Evolutionary conservation across 192 early-diverging fungal species (phyloP).

Genomic region (Gaertneriomyces semiglobifer): DNA sequence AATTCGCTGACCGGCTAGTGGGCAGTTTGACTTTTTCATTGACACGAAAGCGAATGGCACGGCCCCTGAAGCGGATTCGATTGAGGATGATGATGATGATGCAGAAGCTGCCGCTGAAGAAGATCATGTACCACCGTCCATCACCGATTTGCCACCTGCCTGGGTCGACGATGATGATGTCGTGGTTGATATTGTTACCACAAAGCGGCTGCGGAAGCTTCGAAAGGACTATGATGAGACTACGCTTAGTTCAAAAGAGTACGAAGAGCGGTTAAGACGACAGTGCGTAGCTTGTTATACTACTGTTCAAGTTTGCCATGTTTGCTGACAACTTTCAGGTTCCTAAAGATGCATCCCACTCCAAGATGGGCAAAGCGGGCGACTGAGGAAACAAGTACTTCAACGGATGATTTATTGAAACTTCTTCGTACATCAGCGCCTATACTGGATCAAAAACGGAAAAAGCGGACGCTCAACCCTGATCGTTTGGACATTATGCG

Average conservation of each 20-base stretch:
- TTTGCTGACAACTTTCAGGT: constrained; percentile 38
- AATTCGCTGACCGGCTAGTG: not conserved
- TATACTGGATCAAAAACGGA: constrained; percentile 28
- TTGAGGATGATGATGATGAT: not conserved
- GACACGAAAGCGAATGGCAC: constrained; percentile 28
- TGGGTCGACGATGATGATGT: constrained; percentile 79
- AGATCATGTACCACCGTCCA: constrained; percentile 18
- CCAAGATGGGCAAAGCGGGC: constrained; percentile 73
- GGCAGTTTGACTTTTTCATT: constrained; percentile 26
- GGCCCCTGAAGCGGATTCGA: constrained; percentile 7
- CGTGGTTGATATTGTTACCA: constrained; percentile 65
- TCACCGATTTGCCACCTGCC: constrained; percentile 40
- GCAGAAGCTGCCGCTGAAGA: constrained; percentile 21
- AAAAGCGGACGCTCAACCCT: constrained; percentile 38
- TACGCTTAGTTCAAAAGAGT: constrained; percentile 71
- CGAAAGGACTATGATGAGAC: constrained; percentile 72
- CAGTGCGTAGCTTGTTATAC: constrained; percentile 61
- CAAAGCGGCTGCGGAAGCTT: constrained; percentile 75
- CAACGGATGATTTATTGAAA: constrained; percentile 14
- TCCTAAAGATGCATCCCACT: constrained; percentile 76
- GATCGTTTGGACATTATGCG: constrained; percentile 62
- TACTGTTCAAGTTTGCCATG: not conserved
- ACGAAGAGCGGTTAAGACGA: constrained; percentile 73
- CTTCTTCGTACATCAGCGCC: constrained; percentile 32
- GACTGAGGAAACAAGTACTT: constrained; percentile 8